Conservation (phyloP, 768 basidiomycete species). For the Amyloporia xantha region DNA sequence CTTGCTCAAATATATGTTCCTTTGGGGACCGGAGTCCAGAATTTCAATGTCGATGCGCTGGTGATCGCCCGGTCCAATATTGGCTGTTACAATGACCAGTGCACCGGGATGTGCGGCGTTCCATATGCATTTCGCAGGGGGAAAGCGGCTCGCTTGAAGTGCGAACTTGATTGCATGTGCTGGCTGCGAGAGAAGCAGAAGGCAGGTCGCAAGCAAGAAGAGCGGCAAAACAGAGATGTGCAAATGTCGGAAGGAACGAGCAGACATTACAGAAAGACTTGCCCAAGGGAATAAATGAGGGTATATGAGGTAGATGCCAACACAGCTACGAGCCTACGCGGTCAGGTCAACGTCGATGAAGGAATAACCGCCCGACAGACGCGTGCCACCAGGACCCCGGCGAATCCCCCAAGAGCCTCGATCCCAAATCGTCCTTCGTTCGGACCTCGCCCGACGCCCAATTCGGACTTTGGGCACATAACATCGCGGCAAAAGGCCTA, state of each 20-base stretch:
- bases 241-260: not conserved
- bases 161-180: conserved; percentile 77
- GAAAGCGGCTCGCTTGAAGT: conserved; percentile 65
- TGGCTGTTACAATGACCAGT: conserved; percentile 94
- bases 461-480: too few relatives aligned
- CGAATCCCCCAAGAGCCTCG: too few relatives aligned
- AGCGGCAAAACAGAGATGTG: conserved; percentile 1
- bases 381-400: too few relatives aligned
- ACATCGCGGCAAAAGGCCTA: too few relatives aligned
- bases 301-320: too few relatives aligned
- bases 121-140: conserved; percentile 88
- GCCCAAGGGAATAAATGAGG: not conserved
- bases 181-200: conserved; percentile 22
- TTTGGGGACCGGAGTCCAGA: conserved; percentile 75
- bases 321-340: too few relatives aligned
- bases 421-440: too few relatives aligned
- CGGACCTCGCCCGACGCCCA: too few relatives aligned
- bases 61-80: conserved; percentile 65
- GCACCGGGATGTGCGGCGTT: conserved; percentile 81
- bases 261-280: not conserved
- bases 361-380: too few relatives aligned
- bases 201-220: conserved; percentile 25
- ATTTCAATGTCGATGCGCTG: conserved; percentile 95
- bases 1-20: conserved; percentile 90
- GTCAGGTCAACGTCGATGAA: too few relatives aligned